phyloP scores from a whole-genome alignment of 768 basidiomycete species.

The Dendrothele bispora region DNA sequence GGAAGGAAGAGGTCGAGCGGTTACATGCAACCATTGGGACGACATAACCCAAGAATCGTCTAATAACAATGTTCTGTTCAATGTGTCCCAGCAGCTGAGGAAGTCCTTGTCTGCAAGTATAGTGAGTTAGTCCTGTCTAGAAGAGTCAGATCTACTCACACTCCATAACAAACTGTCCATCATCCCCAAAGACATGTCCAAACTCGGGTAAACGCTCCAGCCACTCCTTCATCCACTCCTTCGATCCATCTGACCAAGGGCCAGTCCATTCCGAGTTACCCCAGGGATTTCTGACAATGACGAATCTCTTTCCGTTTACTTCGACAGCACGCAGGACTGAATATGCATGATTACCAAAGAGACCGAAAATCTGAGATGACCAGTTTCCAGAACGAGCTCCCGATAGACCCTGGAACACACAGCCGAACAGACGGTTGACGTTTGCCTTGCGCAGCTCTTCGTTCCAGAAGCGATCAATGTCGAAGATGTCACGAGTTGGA shows the following conservation, averaged over 20 bases:
- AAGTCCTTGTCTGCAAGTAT: constrained; percentile 42
- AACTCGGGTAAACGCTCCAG: constrained; percentile 39
- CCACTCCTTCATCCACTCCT: constrained; percentile 59
- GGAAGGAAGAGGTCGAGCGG: constrained; percentile 37
- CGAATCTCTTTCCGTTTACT: constrained; percentile 45
- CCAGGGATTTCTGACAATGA: constrained; percentile 45
- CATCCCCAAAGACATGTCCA: constrained; percentile 47
- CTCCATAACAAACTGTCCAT: constrained; percentile 60
- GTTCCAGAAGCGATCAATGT: constrained; percentile 50
- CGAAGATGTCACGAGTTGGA: constrained; percentile 45
- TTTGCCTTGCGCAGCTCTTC: constrained; percentile 52
- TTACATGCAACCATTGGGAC: constrained; percentile 50
- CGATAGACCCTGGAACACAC: constrained; percentile 41
- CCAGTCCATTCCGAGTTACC: constrained; percentile 13
- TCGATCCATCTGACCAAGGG: constrained; percentile 45
- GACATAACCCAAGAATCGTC: constrained; percentile 48
- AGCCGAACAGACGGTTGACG: constrained; percentile 53
- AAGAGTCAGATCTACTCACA: constrained; percentile 25
- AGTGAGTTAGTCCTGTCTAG: background rate
- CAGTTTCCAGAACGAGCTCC: constrained; percentile 29
- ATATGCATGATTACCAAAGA: constrained; percentile 47
- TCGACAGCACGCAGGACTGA: constrained; percentile 46
- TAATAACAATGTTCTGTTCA: constrained; percentile 48
- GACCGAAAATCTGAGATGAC: constrained; percentile 32
- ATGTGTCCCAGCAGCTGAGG: constrained; percentile 40